A percentile compares a stretch with the other conserved stretches of the same genome.
phyloP scores from a whole-genome alignment of 192 early-diverging fungal genomes.

The Ambispora gerdemannii region DNA sequence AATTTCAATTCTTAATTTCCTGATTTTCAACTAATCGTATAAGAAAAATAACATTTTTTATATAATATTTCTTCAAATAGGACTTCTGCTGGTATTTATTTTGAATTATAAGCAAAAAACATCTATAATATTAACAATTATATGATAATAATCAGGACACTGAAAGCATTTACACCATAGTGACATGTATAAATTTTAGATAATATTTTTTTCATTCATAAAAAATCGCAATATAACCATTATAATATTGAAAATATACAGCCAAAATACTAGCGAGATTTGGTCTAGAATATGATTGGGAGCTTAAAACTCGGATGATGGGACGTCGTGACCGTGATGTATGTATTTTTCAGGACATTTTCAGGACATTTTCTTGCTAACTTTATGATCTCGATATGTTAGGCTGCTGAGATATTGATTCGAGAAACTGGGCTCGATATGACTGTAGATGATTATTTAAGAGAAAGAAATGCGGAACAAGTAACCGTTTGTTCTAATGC shows the following conservation, averaged over 20 bases:
- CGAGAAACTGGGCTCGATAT: constrained; percentile 63
- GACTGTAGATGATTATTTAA: constrained; percentile 79
- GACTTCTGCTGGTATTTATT: too few species aligned
- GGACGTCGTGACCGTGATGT: constrained; percentile 60
- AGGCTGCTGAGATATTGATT: constrained; percentile 66
- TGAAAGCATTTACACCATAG: too few species aligned
- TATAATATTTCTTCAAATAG: too few species aligned
- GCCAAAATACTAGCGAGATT: constrained; percentile 72
- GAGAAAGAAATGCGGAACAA: constrained; percentile 56
- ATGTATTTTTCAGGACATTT: not conserved
- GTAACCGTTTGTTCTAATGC: too few species aligned
- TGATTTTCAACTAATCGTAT: too few species aligned
- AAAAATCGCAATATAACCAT: not conserved
- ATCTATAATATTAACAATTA: too few species aligned
- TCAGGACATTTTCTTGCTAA: not conserved
- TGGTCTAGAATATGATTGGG: constrained; percentile 61
- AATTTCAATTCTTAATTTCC: too few species aligned
- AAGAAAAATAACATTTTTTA: too few species aligned
- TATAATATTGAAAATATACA: constrained; percentile 9
- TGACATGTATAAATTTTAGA: too few species aligned
- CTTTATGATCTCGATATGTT: not conserved
- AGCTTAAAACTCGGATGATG: constrained; percentile 75
- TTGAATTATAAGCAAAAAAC: too few species aligned
- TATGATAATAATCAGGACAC: too few species aligned
- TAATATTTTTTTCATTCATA: too few species aligned